phyloP scores from a whole-genome alignment of 495 filamentous ascomycete genomes.

The Trichoderma orchidacearum region DNA sequence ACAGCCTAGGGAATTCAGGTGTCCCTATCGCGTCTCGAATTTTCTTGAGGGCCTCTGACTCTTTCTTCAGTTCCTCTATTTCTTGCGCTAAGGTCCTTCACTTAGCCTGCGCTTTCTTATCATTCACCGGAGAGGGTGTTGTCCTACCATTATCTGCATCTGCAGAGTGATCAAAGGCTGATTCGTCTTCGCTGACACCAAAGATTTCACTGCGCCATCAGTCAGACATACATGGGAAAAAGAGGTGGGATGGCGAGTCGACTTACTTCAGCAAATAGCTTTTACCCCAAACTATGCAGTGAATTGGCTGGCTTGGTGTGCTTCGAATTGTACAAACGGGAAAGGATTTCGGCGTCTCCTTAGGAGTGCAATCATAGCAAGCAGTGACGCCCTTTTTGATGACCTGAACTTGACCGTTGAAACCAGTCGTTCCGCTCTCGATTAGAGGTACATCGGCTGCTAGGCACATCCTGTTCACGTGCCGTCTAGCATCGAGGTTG shows the following conservation, averaged over 20 bases:
- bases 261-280: constrained; percentile 68
- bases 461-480: constrained; percentile 97
- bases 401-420: constrained; percentile 94
- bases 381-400: constrained; percentile 91
- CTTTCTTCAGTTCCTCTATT: constrained; percentile 70
- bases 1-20: constrained; percentile 57
- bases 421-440: constrained; percentile 94
- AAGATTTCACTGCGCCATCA: constrained; percentile 56
- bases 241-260: constrained; percentile 13
- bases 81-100: constrained; percentile 45
- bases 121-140: neutral
- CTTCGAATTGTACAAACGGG: constrained; percentile 95
- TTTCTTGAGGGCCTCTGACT: constrained; percentile 68
- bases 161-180: constrained; percentile 59
- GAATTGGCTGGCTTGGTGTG: constrained; percentile 87
- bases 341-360: constrained; percentile 79
- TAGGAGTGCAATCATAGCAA: constrained; percentile 89
- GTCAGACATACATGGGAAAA: neutral
- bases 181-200: constrained; percentile 77
- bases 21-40: constrained; percentile 77
- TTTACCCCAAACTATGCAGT: constrained; percentile 99
- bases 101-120: neutral
- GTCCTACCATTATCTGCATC: constrained; percentile 54
- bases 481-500: constrained; percentile 83
- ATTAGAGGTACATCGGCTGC: constrained; percentile 82